phyloP scores from a whole-genome alignment of 345 rosid genomes.

The Psidium guajava region DNA sequence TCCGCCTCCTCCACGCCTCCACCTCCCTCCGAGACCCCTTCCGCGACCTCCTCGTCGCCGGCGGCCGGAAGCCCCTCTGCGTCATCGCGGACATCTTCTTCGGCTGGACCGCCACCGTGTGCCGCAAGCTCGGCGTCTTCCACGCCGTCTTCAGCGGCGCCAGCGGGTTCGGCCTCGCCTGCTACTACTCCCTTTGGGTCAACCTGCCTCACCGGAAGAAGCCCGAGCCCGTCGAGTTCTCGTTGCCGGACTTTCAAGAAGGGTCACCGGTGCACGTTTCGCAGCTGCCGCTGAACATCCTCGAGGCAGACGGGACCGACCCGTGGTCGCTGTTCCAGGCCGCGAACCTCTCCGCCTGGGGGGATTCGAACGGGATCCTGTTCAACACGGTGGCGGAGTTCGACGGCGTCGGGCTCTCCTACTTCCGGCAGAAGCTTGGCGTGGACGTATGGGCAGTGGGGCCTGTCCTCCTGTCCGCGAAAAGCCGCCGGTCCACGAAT shows the following conservation, averaged over 20 bases:
- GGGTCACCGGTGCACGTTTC: conserved; percentile 31
- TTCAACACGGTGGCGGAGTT: conserved; percentile 55
- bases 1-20: conserved; percentile 46
- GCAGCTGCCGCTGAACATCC: conserved; percentile 30
- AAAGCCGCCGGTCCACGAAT: conserved; percentile 2
- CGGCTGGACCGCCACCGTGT: conserved; percentile 51
- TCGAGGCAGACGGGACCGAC: conserved; percentile 41
- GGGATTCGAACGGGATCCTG: conserved; percentile 36
- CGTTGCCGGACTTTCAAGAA: conserved; percentile 42
- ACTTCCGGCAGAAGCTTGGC: conserved; percentile 33
- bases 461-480: conserved; percentile 33
- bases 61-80: conserved; percentile 17
- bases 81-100: conserved; percentile 49
- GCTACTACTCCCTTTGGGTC: conserved; percentile 49
- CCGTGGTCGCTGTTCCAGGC: conserved; percentile 31
- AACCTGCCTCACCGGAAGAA: conserved; percentile 24
- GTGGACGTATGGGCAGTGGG: conserved; percentile 48
- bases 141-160: conserved; percentile 36
- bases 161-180: conserved; percentile 46
- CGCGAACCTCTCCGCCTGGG: conserved; percentile 30
- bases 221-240: conserved; percentile 20
- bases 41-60: conserved; percentile 11
- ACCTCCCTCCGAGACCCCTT: conserved; percentile 35
- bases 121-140: conserved; percentile 36
- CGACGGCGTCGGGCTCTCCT: conserved; percentile 34